Evolutionary conservation across 148 eudicot species (phyloP).

Genomic region (Suaeda aralocaspica): DNA sequence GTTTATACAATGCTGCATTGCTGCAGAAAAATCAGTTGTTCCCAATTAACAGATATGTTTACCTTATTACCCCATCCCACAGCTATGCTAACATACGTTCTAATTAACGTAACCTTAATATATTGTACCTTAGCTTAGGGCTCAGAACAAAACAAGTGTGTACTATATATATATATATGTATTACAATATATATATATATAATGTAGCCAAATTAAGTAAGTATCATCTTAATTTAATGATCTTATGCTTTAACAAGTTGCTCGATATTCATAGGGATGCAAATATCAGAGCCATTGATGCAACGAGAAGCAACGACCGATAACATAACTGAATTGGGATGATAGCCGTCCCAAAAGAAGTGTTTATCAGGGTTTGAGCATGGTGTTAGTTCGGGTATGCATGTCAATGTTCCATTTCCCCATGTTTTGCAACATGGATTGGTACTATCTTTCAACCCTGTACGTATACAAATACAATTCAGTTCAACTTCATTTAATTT

Average conservation of each 20-base stretch:
- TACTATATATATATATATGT: too few species aligned
- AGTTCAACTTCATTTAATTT: too few species aligned
- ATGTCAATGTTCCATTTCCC: slow-evolving; percentile 20
- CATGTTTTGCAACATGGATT: slow-evolving; percentile 11
- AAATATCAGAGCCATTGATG: slow-evolving; percentile 30
- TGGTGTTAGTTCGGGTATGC: slow-evolving; percentile 30
- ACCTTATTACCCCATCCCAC: too few species aligned
- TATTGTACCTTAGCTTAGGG: too few species aligned
- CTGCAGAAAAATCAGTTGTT: too few species aligned
- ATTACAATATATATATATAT: neutral
- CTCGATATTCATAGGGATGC: slow-evolving; percentile 29
- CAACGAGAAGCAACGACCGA: slow-evolving; percentile 34
- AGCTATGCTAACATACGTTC: too few species aligned
- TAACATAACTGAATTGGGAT: slow-evolving; percentile 43
- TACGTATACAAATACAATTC: too few species aligned
- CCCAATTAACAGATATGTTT: too few species aligned
- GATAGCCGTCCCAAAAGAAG: slow-evolving; percentile 57
- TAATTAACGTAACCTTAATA: too few species aligned
- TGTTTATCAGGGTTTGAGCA: slow-evolving; percentile 33
- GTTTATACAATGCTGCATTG: too few species aligned
- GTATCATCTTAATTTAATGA: neutral
- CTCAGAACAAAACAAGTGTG: too few species aligned
- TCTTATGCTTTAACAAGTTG: slow-evolving; percentile 24
- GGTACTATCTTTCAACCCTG: slow-evolving; percentile 5
- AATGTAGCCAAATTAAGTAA: neutral